phyloP scores from a whole-genome alignment of 2,329 filamentous ascomycete species.

The Fusarium camptoceras region DNA sequence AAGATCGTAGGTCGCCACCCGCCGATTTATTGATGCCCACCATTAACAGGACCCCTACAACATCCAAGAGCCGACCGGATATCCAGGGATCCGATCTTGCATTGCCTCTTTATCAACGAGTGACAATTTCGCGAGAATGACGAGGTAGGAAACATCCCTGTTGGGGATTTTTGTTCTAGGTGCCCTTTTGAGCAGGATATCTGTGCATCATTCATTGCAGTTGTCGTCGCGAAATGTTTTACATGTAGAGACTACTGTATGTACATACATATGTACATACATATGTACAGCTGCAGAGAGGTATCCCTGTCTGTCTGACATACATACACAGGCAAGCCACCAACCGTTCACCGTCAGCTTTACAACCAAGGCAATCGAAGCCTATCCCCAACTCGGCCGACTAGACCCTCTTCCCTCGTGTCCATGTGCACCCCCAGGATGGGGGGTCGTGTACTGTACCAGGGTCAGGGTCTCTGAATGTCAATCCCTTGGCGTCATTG shows the following conservation, averaged over 20 bases:
- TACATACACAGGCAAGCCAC: slow-evolving; percentile 33
- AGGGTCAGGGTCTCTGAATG: slow-evolving; percentile 14
- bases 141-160: slow-evolving; percentile 1
- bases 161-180: not conserved
- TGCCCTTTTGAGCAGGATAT: not conserved
- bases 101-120: slow-evolving; percentile 13
- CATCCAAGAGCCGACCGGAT: slow-evolving; percentile 30
- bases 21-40: slow-evolving; percentile 27
- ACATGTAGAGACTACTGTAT: not conserved
- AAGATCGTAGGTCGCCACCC: slow-evolving; percentile 32
- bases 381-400: slow-evolving; percentile 40
- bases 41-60: slow-evolving; percentile 17
- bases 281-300: not conserved
- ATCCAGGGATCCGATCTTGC: slow-evolving; percentile 27
- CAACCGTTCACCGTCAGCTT: slow-evolving; percentile 40
- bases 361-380: slow-evolving; percentile 43
- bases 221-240: not conserved
- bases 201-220: slow-evolving; percentile 17
- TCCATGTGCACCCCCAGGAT: slow-evolving; percentile 36
- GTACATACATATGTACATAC: not conserved
- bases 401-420: slow-evolving; percentile 33
- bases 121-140: slow-evolving; percentile 19
- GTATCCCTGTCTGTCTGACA: slow-evolving; percentile 37
- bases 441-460: slow-evolving; percentile 7
- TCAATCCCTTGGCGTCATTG: slow-evolving; percentile 29